A percentile compares a stretch with the other conserved stretches of the same genome.
Evolutionary conservation across 371 early-diverging fungal genomes (phyloP).

Genomic region (Blastocladiella emersonii): DNA sequence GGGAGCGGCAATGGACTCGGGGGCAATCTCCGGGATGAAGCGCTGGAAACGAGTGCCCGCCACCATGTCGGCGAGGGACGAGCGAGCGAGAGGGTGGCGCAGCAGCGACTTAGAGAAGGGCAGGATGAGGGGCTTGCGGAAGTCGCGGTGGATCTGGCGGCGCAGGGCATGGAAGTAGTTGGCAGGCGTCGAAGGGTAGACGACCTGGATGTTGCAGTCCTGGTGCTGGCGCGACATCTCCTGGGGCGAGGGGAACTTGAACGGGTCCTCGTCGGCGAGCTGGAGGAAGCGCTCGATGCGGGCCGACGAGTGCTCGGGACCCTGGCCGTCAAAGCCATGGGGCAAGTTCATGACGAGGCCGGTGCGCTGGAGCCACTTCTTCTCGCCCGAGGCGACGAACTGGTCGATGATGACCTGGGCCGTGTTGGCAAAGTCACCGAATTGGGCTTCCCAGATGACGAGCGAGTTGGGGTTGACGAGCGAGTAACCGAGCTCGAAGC

Average conservation of each 20-base stretch:
- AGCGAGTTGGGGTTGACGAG: constrained; percentile 83
- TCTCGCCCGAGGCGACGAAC: constrained; percentile 87
- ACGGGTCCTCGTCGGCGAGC: constrained; percentile 86
- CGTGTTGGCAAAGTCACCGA: constrained; percentile 94
- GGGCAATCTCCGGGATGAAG: constrained; percentile 72
- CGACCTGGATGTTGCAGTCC: constrained; percentile 95
- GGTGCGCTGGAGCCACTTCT: constrained; percentile 91
- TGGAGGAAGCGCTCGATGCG: constrained; percentile 91
- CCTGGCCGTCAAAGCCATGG: constrained; percentile 96
- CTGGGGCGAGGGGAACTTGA: constrained; percentile 61
- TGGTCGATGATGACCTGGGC: constrained; percentile 96
- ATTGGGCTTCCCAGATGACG: constrained; percentile 93
- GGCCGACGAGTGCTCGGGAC: constrained; percentile 91
- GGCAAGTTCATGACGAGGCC: constrained; percentile 85
- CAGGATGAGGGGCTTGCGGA: constrained; percentile 88
- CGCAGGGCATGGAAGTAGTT: constrained; percentile 94
- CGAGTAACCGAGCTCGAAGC: constrained; percentile 92
- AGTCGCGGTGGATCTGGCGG: constrained; percentile 90
- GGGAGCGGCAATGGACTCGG: constrained; percentile 23
- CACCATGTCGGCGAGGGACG: constrained; percentile 64
- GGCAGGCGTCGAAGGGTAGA: constrained; percentile 85
- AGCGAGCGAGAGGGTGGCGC: constrained; percentile 83
- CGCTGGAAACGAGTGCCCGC: constrained; percentile 73
- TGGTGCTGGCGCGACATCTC: constrained; percentile 78
- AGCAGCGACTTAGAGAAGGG: constrained; percentile 85